Base-by-base conservation (phyloP, 306 rosid species). In the Neltuma alba region DNA sequence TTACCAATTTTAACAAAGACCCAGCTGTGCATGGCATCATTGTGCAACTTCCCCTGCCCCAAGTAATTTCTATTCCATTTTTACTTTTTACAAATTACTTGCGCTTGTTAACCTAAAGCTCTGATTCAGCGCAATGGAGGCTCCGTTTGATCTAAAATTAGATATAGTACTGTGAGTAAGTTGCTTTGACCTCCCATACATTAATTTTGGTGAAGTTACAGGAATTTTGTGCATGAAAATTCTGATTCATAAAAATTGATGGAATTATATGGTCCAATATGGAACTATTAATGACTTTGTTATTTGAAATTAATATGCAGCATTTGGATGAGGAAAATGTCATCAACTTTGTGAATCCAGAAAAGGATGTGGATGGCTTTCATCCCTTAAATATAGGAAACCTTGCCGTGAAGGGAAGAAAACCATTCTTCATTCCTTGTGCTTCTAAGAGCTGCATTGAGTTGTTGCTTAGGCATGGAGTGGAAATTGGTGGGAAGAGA, bases 41-140 rank as follows among this genome's bases (percentile, higher is more conserved):
- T 73, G 88, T 89, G 58, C 93, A 89, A 72, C 93, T 89, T 76
- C 93, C 93, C 74, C 77, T 89, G 37, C 91, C 93, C 76, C 79
- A 80, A 27, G 92, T 87, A 86, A 66, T 66, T 81, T 70, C 6
- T 77, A 18, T 13, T 10, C 61, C 74, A 1, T 36, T 72, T 78
- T 61, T 13, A 9, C 16, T 72, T 47, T 73, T 76, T 30, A 80
- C 47, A 37, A 61, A 62, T 34, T 45, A 13, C 68, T 9, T 42
- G 54, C 67, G 48, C 18, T 67, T 66, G 2, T 72, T 38, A 27
- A 63, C 16, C 14, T 33, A 27, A 63, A 77, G 62, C n/a, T 71
- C 9, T 48, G 30, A 60, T 6, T n/a, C 14, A 63, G 45, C 45
- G 47, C 30, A 12, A 28, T 40, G 45, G 66, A 33, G 33, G 20